phyloP scores from a whole-genome alignment of 1,284 basidiomycete genomes.

The Tilletia walkeri region DNA sequence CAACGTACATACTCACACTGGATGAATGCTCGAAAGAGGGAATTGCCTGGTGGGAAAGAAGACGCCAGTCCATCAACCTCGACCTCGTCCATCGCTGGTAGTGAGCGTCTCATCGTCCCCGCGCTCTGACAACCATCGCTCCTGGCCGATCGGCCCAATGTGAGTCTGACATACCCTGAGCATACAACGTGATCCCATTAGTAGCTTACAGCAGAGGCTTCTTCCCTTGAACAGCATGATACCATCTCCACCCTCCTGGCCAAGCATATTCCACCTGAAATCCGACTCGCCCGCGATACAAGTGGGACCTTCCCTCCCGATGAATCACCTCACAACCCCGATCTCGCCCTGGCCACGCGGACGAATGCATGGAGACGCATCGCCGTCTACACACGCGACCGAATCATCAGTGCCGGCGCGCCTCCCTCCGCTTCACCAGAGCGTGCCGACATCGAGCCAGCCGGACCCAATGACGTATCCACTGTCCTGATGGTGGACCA shows the following conservation, averaged over 20 bases:
- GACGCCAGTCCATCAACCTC: no score
- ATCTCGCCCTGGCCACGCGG: no score
- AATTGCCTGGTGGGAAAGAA: no score
- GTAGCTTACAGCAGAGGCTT: no score
- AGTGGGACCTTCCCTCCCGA: no score
- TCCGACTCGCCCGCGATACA: slow-evolving; percentile 19
- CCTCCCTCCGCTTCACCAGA: background rate
- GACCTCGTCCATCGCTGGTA: background rate
- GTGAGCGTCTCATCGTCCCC: background rate
- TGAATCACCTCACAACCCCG: no score
- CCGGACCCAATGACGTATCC: slow-evolving; percentile 15
- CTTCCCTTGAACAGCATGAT: slow-evolving; percentile 19
- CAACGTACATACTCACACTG: no score
- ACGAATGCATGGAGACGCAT: no score
- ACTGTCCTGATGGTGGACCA: slow-evolving; percentile 32
- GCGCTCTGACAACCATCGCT: slow-evolving; percentile 15
- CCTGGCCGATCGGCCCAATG: slow-evolving; percentile 15
- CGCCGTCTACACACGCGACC: no score
- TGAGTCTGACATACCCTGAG: background rate
- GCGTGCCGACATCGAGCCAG: background rate
- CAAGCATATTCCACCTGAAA: slow-evolving; percentile 32
- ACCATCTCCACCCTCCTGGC: slow-evolving; percentile 29
- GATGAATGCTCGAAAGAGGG: no score
- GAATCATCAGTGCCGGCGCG: background rate
- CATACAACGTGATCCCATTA: background rate